phyloP scores from a whole-genome alignment of 495 filamentous ascomycete genomes.

The Podospora tetraspora region DNA sequence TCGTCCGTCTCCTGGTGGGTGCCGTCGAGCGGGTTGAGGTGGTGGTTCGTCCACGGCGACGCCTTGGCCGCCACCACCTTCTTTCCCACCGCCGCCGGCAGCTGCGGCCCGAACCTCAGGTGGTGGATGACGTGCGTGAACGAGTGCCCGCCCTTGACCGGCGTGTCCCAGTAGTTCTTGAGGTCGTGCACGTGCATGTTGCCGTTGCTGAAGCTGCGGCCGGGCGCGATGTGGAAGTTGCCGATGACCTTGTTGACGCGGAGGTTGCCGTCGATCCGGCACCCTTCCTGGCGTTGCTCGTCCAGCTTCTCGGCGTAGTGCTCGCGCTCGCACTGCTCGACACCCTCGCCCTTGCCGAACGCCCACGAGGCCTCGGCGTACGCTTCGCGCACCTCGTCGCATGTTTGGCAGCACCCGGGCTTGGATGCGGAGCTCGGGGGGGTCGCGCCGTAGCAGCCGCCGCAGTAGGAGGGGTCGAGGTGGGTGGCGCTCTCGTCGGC shows the following conservation, averaged over 20 bases:
- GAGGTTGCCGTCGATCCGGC: conserved; percentile 86
- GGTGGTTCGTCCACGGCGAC: conserved; percentile 77
- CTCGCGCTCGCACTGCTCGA: conserved; percentile 94
- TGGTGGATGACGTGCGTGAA: conserved; percentile 89
- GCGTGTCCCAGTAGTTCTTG: conserved; percentile 77
- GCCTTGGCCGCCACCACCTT: conserved; percentile 52
- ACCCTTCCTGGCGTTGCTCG: conserved; percentile 83
- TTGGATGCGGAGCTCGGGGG: conserved; percentile 65
- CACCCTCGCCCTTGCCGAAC: conserved; percentile 83
- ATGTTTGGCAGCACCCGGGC: conserved; percentile 88
- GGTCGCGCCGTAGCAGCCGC: conserved; percentile 81
- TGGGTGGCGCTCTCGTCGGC: conserved; percentile 66
- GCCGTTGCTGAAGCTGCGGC: conserved; percentile 85
- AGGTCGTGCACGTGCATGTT: conserved; percentile 98
- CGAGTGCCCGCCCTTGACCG: conserved; percentile 62
- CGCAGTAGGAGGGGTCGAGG: conserved; percentile 88
- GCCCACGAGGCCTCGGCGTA: conserved; percentile 87
- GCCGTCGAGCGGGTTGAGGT: conserved; percentile 85
- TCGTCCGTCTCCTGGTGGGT: conserved; percentile 73
- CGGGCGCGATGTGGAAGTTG: conserved; percentile 98
- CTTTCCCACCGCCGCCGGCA: conserved; percentile 67
- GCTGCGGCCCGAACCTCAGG: conserved; percentile 87
- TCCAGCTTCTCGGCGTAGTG: conserved; percentile 85
- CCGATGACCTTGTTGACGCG: conserved; percentile 97
- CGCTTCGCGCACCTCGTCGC: conserved; percentile 90